Percentiles rank a stretch among this genome's conserved stretches.
Conservation (phyloP, 768 basidiomycete species). For the Auriscalpium microsporum region DNA sequence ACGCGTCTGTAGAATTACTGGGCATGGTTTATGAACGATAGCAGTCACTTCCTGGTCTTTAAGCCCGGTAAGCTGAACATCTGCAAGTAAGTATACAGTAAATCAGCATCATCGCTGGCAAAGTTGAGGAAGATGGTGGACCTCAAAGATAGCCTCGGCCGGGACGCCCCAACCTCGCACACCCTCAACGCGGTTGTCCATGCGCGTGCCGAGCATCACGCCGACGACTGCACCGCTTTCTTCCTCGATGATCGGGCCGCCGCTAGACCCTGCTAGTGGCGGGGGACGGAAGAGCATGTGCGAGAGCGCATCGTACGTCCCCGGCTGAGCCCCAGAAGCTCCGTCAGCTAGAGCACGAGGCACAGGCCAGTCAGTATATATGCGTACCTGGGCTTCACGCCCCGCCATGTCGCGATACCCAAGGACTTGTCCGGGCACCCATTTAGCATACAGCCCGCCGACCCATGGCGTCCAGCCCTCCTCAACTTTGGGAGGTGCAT, state of each 20-base stretch:
- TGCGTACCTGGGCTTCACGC: slow-evolving; percentile 42
- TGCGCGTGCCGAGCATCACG: slow-evolving; percentile 50
- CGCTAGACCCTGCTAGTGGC: slow-evolving; percentile 59
- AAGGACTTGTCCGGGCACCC: slow-evolving; percentile 41
- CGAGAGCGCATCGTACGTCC: slow-evolving; percentile 58
- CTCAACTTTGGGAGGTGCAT: slow-evolving; percentile 25
- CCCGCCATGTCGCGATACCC: slow-evolving; percentile 57
- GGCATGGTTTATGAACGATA: too few species aligned
- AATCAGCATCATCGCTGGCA: background rate
- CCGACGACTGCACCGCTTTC: slow-evolving; percentile 58
- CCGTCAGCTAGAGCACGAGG: background rate
- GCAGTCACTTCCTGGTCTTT: slow-evolving; percentile 12
- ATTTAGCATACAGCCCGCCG: slow-evolving; percentile 45
- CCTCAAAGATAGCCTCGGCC: slow-evolving; percentile 57
- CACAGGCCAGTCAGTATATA: background rate
- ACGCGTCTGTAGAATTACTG: too few species aligned
- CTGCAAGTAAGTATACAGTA: slow-evolving; percentile 18
- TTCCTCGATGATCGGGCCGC: slow-evolving; percentile 58
- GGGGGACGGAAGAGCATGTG: slow-evolving; percentile 45
- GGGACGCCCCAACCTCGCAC: slow-evolving; percentile 54
- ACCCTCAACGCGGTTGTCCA: slow-evolving; percentile 48
- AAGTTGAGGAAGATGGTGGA: slow-evolving; percentile 19
- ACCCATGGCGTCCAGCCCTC: slow-evolving; percentile 44
- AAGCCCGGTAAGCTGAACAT: slow-evolving; percentile 50
- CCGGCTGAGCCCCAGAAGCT: slow-evolving; percentile 33